These are phyloP conservation scores for Apostasia ramifera DNA, from an alignment of 106 monocot genomes.

Conservation along the genomic window DNA sequence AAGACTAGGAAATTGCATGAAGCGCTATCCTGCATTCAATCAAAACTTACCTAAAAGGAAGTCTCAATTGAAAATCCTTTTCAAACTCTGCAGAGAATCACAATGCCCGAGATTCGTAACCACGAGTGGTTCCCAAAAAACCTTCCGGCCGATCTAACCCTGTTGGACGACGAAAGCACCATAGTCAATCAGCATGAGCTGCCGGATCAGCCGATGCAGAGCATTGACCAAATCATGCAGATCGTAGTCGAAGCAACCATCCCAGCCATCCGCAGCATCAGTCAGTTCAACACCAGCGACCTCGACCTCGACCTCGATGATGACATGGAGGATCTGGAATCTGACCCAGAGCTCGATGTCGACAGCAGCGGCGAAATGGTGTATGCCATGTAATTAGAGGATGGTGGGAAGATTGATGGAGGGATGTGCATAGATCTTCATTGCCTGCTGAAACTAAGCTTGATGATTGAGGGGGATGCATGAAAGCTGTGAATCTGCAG, in stretches of 20 bases:
- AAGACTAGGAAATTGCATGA: no score
- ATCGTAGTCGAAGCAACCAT: constrained; percentile 36
- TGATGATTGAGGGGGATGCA: no score
- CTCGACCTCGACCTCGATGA: neutral
- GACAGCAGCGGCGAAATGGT: constrained; percentile 32
- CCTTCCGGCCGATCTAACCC: constrained; percentile 17
- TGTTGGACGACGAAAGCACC: constrained; percentile 7
- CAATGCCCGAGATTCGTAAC: constrained; percentile 16
- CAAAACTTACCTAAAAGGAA: neutral
- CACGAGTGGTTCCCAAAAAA: constrained; percentile 25
- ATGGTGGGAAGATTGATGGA: no score
- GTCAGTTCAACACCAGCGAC: no score
- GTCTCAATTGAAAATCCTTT: neutral
- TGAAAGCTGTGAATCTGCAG: no score
- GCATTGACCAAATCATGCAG: constrained; percentile 85
- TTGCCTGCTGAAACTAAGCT: no score
- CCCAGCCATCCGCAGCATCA: neutral
- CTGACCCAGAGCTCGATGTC: constrained; percentile 24
- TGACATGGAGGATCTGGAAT: constrained; percentile 21
- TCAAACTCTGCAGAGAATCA: constrained; percentile 8
- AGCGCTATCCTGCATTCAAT: no score
- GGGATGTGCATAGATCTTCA: no score
- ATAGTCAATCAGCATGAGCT: constrained; percentile 18
- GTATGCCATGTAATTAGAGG: constrained; percentile 13
- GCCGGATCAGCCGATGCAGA: constrained; percentile 66